Percentiles rank a stretch among this genome's conserved stretches.
Conservation (phyloP, 805 yeast genomes). For the Ogataea paraovalis region DNA sequence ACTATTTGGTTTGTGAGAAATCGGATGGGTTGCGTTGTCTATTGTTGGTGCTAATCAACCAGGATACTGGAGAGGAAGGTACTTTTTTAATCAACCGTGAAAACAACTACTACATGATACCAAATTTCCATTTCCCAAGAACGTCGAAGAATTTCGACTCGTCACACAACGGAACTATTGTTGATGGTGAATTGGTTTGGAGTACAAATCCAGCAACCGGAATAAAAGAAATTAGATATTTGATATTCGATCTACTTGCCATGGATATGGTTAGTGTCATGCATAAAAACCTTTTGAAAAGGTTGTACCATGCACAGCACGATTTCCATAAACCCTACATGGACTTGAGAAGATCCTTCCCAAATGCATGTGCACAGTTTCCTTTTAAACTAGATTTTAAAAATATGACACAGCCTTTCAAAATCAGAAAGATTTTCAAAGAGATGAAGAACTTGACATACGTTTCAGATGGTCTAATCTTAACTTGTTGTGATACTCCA, state of each 20-base stretch:
- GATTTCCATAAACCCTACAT: slow-evolving; percentile 79
- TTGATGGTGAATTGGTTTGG: slow-evolving; percentile 91
- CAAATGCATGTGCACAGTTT: slow-evolving; percentile 69
- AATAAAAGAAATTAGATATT: slow-evolving; percentile 65
- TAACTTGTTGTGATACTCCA: slow-evolving; percentile 86
- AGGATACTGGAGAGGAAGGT: slow-evolving; percentile 78
- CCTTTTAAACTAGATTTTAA: slow-evolving; percentile 87
- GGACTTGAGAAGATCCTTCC: slow-evolving; percentile 61
- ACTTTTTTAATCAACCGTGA: slow-evolving; percentile 86
- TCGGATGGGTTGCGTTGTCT: slow-evolving; percentile 90
- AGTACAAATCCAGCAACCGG: slow-evolving; percentile 53
- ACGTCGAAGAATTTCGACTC: slow-evolving; percentile 42
- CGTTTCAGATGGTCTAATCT: slow-evolving; percentile 89
- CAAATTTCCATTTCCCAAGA: slow-evolving; percentile 79
- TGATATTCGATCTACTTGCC: slow-evolving; percentile 89
- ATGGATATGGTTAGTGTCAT: slow-evolving; percentile 71
- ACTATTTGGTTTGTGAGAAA: slow-evolving; percentile 93
- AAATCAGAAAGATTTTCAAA: slow-evolving; percentile 68
- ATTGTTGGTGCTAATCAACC: slow-evolving; percentile 54
- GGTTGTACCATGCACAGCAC: slow-evolving; percentile 83
- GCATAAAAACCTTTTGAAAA: slow-evolving; percentile 67
- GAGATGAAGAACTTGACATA: slow-evolving; percentile 74
- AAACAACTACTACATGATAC: slow-evolving; percentile 78
- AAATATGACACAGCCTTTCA: slow-evolving; percentile 80
- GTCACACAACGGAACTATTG: slow-evolving; percentile 80